Evolutionary conservation across 306 rosid species (phyloP).

Genomic region (Lupinus albus): DNA sequence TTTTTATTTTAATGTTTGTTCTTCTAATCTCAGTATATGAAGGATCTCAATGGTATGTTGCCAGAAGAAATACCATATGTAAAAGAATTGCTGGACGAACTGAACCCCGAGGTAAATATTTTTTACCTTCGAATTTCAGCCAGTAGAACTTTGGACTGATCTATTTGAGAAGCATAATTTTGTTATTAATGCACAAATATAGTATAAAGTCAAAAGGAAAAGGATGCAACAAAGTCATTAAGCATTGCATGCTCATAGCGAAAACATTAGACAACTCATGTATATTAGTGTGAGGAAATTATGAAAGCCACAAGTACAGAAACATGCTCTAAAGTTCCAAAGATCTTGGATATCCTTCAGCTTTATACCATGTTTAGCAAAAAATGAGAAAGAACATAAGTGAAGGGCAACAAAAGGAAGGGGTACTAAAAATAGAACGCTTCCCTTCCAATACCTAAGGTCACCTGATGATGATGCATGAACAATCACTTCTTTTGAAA

Average conservation of each 20-base stretch:
- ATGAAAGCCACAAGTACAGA: slow-evolving; percentile 6
- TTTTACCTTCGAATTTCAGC: slow-evolving; percentile 30
- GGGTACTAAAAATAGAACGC: not conserved
- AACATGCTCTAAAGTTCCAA: slow-evolving; percentile 9
- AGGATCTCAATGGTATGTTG: slow-evolving; percentile 51
- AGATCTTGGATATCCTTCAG: slow-evolving; percentile 20
- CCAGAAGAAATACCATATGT: slow-evolving; percentile 64
- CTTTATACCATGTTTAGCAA: slow-evolving; percentile 8
- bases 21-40: slow-evolving; percentile 61
- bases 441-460: not conserved
- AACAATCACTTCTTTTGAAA: slow-evolving; percentile 13
- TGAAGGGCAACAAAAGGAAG: slow-evolving; percentile 18
- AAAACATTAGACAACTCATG: slow-evolving; percentile 14
- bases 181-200: not conserved
- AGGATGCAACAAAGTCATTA: slow-evolving; percentile 19
- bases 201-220: slow-evolving; percentile 7
- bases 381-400: not conserved
- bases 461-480: slow-evolving; percentile 11
- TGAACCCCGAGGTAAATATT: slow-evolving; percentile 55
- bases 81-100: slow-evolving; percentile 58
- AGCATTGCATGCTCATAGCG: not conserved
- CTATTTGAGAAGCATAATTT: not conserved
- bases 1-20: slow-evolving; percentile 39
- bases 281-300: slow-evolving; percentile 9
- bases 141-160: slow-evolving; percentile 21